These are phyloP conservation scores for Acer negundo DNA, from an alignment of 345 rosid genomes.

Conservation along the genomic window DNA sequence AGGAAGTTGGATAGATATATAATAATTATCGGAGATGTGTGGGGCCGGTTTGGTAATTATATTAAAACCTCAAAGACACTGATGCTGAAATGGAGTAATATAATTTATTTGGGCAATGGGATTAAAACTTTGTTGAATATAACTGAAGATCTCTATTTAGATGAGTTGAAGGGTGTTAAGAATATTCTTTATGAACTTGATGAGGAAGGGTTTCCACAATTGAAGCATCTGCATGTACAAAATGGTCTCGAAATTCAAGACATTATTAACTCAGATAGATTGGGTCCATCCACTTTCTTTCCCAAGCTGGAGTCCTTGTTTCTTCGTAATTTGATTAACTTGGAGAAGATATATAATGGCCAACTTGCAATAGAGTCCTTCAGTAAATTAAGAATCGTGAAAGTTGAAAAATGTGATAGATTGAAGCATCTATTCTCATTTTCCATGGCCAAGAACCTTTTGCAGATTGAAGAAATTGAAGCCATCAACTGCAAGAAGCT, in stretches of 20 bases:
- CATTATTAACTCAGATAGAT: neutral
- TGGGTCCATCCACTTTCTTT: neutral
- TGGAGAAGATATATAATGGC: conserved; percentile 23
- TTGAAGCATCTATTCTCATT: conserved; percentile 24
- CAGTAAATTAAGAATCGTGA: conserved; percentile 12
- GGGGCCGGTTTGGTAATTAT: neutral
- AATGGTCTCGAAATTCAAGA: conserved; percentile 7
- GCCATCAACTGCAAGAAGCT: conserved; percentile 13
- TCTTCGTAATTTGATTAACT: conserved; percentile 17
- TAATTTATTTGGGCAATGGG: neutral
- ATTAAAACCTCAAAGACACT: neutral
- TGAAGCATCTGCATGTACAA: conserved; percentile 22
- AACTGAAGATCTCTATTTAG: conserved; percentile 19
- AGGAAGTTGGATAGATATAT: neutral
- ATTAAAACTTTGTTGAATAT: conserved; percentile 3
- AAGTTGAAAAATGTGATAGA: conserved; percentile 9
- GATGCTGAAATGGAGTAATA: conserved; percentile 5
- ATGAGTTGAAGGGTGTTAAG: neutral
- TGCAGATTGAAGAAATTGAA: conserved; percentile 12
- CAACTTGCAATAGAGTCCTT: neutral
- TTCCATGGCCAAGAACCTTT: conserved; percentile 12
- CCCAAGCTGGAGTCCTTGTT: conserved; percentile 1
- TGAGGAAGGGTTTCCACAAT: conserved; percentile 19
- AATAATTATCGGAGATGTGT: neutral
- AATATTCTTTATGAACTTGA: conserved; percentile 14